Base-by-base conservation (phyloP, 257 asterid genomes). In the Nicotiana attenuata region DNA sequence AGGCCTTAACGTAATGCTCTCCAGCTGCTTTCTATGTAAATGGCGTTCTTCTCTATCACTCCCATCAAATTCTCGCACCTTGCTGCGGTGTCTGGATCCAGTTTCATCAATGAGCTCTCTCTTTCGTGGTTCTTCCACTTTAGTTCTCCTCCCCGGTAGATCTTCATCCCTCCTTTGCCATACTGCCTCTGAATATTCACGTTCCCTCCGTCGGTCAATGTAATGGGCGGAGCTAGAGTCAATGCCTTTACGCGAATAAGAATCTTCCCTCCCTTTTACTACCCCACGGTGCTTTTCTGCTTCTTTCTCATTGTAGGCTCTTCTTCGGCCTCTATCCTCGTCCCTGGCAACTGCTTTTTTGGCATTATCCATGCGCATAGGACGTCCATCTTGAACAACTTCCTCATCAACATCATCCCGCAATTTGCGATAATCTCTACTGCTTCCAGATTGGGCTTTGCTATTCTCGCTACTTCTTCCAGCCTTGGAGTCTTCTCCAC, bases 361-460 rank as follows among this genome's bases (percentile, higher is more conserved):
- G 53, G 38, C 73, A 82, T 75, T 82, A 82, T 83, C 89, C 35
- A 88, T 56, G 78, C 85, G 85, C 68, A 83, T 85, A 81, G 86
- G 84, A 80, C 77, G 92, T 81, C 87, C 88, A 73, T 83, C 90
- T 83, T 90, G 97, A 88, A 89, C 90, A 81, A 90, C 93, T 86
- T 92, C 97, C 69, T 91, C 96, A 59, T 91, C 97, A 60, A 78
- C 83, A 79, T 77, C 82, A 80, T 90, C 95, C 64, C n/a, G 90
- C 66, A 84, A 88, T 85, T 82, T 90, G 78, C 84, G 85, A 81
- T 83, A 81, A 86, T 92, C 91, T 81, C 83, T 90, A 76, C 97
- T 91, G 83, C 97, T 94, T 83, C 91, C 95, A 33, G 98, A 96
- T 85, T 92, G 90, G 67, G 90, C 89, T 89, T 91, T 88, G 90